phyloP scores from a whole-genome alignment of 2,329 filamentous ascomycete genomes.

The Cucurbitaria berberidis region DNA sequence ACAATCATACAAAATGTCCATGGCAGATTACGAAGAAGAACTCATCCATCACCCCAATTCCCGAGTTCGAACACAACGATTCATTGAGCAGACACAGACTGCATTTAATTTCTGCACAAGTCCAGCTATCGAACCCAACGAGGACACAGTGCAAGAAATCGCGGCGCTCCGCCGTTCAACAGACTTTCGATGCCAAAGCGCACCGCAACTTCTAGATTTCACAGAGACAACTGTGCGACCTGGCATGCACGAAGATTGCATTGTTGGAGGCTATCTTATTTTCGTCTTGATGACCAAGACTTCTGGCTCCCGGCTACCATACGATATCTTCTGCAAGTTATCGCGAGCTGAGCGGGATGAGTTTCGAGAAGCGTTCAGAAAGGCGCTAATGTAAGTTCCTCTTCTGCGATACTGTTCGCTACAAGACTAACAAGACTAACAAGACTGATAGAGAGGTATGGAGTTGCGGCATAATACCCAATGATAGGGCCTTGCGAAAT shows the following conservation, averaged over 20 bases:
- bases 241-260: no score
- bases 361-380: not conserved
- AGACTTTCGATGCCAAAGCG: not conserved
- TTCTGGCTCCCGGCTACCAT: not conserved
- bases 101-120: not conserved
- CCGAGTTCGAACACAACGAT: not conserved
- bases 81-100: not conserved
- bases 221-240: not conserved
- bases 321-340: not conserved
- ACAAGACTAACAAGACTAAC: not conserved
- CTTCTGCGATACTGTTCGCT: no score
- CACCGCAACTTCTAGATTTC: not conserved
- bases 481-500: not conserved
- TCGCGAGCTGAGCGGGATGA: not conserved
- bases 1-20: not conserved
- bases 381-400: not conserved
- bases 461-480: not conserved
- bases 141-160: not conserved
- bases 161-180: not conserved
- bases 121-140: not conserved
- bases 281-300: not conserved
- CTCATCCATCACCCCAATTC: not conserved
- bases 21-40: not conserved
- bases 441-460: not conserved
- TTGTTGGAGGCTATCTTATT: no score